Evolutionary conservation across 768 basidiomycete genomes (phyloP), one percentile per base, ranked within the genome.

Genomic region (Boletus edulis): DNA sequence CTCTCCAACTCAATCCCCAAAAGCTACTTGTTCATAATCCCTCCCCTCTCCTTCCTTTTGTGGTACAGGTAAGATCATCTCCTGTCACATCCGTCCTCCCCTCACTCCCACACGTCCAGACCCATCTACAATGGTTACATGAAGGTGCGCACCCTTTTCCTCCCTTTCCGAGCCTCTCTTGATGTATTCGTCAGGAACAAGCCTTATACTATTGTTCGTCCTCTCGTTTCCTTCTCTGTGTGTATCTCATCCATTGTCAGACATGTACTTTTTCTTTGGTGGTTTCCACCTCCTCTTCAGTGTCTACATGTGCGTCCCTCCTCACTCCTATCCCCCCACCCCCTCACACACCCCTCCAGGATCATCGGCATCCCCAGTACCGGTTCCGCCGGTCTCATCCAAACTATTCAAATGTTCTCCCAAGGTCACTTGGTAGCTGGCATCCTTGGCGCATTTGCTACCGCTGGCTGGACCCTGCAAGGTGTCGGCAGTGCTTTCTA

Each of bases 51-150:
- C 14, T 98, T 99, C 77, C 77, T 98, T 57, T 78, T 94, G 58
- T 98, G 96, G 96, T 99, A 96, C 71, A 84, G 94, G 91, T 89
- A 59, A 65, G 88, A 68, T 22, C 60, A 48, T 40, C 50, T 35
- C 44, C 45, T 48, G 48, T 52, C 41, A 24, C 54, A 8, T 49
- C 52, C 41, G 15, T 57, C 56, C 51, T 35, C 49, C 37, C 52
- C 49, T 65, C 55, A 29, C 51, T 48, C 38, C 24, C 39, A 34
- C 31, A 7, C 27, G 1, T n/a, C 37, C 65, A 93, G 93, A 65
- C 95, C 96, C 15, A 91, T 95, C 67, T 98, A 98, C 77, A 95
- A 97, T 64, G 95, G 91, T 51, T 96, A 93, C 77, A 92, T 94
- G 86, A 96, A 97, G 82, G 95, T 87, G 65, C 68, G 77, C 53